Base-by-base conservation (phyloP, 2,329 filamentous ascomycete genomes). In the Xylariaceae sp. region DNA sequence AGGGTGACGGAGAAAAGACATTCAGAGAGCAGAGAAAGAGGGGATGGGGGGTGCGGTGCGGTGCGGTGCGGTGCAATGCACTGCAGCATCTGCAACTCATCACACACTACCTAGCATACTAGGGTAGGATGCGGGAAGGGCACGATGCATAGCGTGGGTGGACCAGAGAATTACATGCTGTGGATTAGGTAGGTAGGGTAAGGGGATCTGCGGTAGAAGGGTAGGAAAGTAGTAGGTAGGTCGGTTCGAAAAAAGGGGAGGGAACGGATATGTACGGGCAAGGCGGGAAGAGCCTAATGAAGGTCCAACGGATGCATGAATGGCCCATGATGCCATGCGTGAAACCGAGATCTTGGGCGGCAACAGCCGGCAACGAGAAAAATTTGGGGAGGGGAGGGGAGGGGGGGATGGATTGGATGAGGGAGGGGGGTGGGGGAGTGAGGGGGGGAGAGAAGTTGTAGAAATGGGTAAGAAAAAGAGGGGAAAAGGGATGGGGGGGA, bases 221-320 rank as follows among this genome's bases (percentile, higher is more conserved):
- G 23, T 30, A 30, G 23, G 23, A 30, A 30, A 30, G 23, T 30
- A 30, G 4, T 30, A 4, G 4, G 23, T 30, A 30, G 23, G 23
- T 30, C 23, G 17, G 17, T 18, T 18, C 17, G 23, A 30, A 30
- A 30, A 30, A 30, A 30, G 23, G 23, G 65, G 65, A 65, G 65
- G 64, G 61, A 45, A 45, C 67, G 67, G 67, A 66, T 68, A 68
- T 68, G 67, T 69, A 69, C 65, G 67, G 68, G 66, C 62, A 55
- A 30, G 23, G 23, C 68, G 68, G 68, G 68, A 70, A 68, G 67
- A 69, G 67, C 68, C 68, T 70, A 69, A 68, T 62, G 58, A 62
- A 64, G 63, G 23, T 30, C 59, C 63, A 63, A 66, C 67, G 68
- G 68, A 66, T 70, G 66, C 67, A 69, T 66, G 23, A 30, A 66